Percentiles rank a stretch among this genome's conserved stretches.
Conservation (phyloP, 129 eudicot genomes). For the Calendula officinalis region DNA sequence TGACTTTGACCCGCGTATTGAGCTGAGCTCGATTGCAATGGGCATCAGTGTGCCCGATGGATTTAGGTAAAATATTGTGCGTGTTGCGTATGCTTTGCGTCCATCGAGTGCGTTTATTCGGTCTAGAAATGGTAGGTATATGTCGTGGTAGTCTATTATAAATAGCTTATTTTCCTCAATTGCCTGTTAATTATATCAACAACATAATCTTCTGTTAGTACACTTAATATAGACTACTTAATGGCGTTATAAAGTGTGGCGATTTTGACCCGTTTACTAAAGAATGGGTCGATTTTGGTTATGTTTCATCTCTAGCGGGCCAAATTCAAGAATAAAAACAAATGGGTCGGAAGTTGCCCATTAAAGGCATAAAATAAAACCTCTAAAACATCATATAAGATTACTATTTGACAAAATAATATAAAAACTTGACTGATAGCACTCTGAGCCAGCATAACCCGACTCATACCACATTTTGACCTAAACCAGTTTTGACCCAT, state of each 20-base stretch:
- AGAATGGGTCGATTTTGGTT: background rate
- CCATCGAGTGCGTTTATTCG: slow-evolving; percentile 91
- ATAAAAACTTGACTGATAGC: background rate
- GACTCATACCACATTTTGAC: background rate
- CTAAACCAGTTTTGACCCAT: background rate
- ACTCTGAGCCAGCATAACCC: background rate
- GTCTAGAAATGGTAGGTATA: slow-evolving; percentile 80
- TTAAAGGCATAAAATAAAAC: slow-evolving; percentile 1
- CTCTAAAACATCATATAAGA: background rate
- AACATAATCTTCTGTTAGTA: slow-evolving; percentile 13
- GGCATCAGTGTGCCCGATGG: slow-evolving; percentile 83
- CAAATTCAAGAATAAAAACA: background rate
- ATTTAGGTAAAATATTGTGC: slow-evolving; percentile 72
- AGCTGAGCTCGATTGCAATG: slow-evolving; percentile 88
- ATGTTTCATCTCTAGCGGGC: background rate
- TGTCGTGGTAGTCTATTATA: slow-evolving; percentile 81
- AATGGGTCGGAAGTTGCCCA: background rate
- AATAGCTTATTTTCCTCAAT: slow-evolving; percentile 69
- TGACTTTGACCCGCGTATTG: slow-evolving; percentile 53
- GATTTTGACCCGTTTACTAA: slow-evolving; percentile 2
- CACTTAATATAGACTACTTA: background rate
- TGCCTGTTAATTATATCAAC: slow-evolving; percentile 54
- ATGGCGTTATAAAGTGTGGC: background rate
- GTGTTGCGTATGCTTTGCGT: slow-evolving; percentile 86
- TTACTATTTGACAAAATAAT: background rate